Percentiles rank a stretch among this genome's conserved stretches.
phyloP scores from a whole-genome alignment of 495 filamentous ascomycete genomes.

The Aeminium ludgeri region DNA sequence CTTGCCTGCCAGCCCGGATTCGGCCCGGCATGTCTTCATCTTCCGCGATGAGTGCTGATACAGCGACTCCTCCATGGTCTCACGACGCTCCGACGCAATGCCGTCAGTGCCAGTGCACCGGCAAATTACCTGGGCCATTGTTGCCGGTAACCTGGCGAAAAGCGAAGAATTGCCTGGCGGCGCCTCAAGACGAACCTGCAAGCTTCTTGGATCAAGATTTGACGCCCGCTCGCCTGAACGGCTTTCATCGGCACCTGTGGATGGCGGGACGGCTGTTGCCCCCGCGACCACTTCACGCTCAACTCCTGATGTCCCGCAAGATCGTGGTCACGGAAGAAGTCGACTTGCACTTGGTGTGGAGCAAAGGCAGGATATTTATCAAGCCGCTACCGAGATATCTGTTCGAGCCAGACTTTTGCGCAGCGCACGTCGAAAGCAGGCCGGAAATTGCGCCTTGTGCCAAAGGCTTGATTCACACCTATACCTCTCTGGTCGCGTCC shows the following conservation, averaged over 20 bases:
- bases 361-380: constrained; percentile 33
- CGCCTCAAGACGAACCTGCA: too few species aligned
- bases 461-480: constrained; percentile 29
- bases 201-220: constrained; percentile 6
- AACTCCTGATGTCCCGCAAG: constrained; percentile 26
- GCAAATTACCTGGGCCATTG: too few species aligned
- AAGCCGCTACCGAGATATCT: constrained; percentile 41
- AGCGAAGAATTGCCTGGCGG: too few species aligned
- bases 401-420: constrained; percentile 31
- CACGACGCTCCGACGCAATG: too few species aligned
- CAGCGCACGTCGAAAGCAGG: background rate
- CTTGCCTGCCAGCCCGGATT: too few species aligned
- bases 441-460: constrained; percentile 10
- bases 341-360: constrained; percentile 41
- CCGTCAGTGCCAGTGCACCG: too few species aligned
- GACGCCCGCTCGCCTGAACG: constrained; percentile 12
- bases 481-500: constrained; percentile 25
- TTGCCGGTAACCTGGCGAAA: too few species aligned
- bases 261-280: constrained; percentile 31
- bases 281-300: constrained; percentile 33
- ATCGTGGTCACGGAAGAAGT: constrained; percentile 34
- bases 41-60: too few species aligned
- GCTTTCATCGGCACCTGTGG: constrained; percentile 27
- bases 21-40: too few species aligned
- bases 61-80: too few species aligned